Evolutionary conservation across 2,329 filamentous ascomycete species (phyloP).

Genomic region (Ophiosphaerella herpotricha): DNA sequence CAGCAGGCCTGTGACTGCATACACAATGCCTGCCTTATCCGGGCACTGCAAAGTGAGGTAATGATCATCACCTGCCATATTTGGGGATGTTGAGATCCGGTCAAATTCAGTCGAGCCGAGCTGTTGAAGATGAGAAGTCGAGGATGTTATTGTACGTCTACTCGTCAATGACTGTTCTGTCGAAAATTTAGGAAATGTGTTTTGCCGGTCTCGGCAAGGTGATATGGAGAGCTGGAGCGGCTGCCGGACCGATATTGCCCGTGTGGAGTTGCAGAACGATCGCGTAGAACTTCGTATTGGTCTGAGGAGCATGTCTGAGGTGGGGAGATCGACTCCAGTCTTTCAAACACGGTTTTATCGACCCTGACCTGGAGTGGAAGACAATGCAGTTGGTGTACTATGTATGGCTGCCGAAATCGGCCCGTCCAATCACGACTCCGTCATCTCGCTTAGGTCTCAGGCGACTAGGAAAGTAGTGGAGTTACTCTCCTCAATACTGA

Average conservation of each 20-base stretch:
- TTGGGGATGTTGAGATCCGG: slow-evolving; percentile 31
- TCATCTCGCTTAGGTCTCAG: slow-evolving; percentile 8
- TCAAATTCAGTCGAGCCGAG: slow-evolving; percentile 25
- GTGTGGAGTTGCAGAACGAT: slow-evolving; percentile 19
- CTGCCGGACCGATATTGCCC: slow-evolving; percentile 25
- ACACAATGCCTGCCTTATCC: slow-evolving; percentile 82
- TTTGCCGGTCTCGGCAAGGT: slow-evolving; percentile 39
- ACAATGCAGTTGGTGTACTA: slow-evolving; percentile 1
- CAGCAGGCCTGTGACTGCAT: slow-evolving; percentile 79
- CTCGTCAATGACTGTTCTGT: slow-evolving; percentile 26
- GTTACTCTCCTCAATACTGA: too few species aligned
- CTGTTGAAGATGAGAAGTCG: slow-evolving; percentile 20
- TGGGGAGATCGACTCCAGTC: slow-evolving; percentile 1
- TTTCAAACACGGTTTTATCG: slow-evolving; percentile 14
- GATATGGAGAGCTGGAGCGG: slow-evolving; percentile 19
- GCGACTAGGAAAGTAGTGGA: too few species aligned
- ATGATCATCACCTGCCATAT: slow-evolving; percentile 39
- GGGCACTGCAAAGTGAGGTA: slow-evolving; percentile 79
- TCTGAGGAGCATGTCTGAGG: slow-evolving; percentile 25
- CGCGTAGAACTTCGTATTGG: slow-evolving; percentile 20
- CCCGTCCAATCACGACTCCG: slow-evolving; percentile 22
- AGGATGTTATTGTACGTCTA: slow-evolving; percentile 24
- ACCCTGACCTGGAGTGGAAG: slow-evolving; percentile 8
- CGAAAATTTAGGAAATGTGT: slow-evolving; percentile 34
- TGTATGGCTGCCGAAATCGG: slow-evolving; percentile 21